Evolutionary conservation across 805 yeast genomes (phyloP), one percentile per base, ranked within the genome.

Genomic region (Starmerella apicola): DNA sequence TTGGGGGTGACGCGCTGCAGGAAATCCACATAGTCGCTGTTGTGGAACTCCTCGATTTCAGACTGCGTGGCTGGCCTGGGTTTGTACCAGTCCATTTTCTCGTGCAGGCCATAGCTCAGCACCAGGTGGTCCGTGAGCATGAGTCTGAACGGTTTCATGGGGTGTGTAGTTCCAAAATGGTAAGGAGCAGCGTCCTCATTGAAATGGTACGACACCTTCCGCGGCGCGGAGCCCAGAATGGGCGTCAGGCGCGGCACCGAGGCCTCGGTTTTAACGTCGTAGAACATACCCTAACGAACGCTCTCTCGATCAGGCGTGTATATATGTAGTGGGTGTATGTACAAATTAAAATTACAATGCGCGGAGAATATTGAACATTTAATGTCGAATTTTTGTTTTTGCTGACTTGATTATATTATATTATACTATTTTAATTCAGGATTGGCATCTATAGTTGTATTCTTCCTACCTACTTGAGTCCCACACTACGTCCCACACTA

Each of bases 121-220:
- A 88, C 88, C 45, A 88, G 64, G 57, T 86, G 95, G 61, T 88
- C 96, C 0, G 98, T 88, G 33, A 88, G 70, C 86, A 85, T 79
- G 46, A 91, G 66, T 49, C 98, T 66, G 59, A 86, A 83, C 13
- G 98, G 98, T 59, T 88, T 88, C 98, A 88, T 88, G n/a, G 98
- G 98, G 60, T 88, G 98, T 44, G 76, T 72, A 1, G 82, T 81
- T 15, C 98, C 98, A 59, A 82, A 86, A 54, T 86, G 95, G 60
- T 78, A 86, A 48, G 74, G 71, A 1, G 82, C 69, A 0, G 78
- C 93, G 38, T 78, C 74, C 20, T 85, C 81, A 58, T 85, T 85
- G 61, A 72, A 83, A 59, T 85, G 96, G 61, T 85, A 85, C 7
- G 94, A 82, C 1, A 85, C 95, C 26, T 32, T 32, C 15, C 48